Conservation (phyloP, 1,139 yeast genomes). For the Saccharomyces hybrid region DNA sequence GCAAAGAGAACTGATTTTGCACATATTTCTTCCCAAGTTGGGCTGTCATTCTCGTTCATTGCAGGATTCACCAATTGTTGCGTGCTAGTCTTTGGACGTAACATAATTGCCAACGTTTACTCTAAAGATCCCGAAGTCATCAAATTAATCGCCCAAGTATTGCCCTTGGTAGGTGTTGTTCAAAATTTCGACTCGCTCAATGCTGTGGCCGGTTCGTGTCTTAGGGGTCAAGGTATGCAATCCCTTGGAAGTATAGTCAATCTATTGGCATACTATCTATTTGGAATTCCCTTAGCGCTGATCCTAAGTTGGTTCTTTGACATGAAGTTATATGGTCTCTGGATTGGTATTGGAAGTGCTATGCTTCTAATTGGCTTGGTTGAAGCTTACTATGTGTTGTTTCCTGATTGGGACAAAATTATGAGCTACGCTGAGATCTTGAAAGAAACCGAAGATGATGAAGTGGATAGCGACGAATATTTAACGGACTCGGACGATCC, state of each 20-base stretch:
- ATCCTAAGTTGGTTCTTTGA: slow-evolving; percentile 50
- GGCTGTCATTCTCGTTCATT: slow-evolving; percentile 48
- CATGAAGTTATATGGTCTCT: slow-evolving; percentile 59
- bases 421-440: slow-evolving; percentile 40
- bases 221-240: slow-evolving; percentile 85
- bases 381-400: slow-evolving; percentile 46
- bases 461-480: slow-evolving; percentile 24
- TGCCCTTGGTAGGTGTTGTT: slow-evolving; percentile 67
- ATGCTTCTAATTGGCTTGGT: slow-evolving; percentile 58
- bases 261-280: slow-evolving; percentile 60
- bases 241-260: slow-evolving; percentile 76
- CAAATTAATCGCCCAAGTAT: slow-evolving; percentile 41
- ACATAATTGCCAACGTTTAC: slow-evolving; percentile 56
- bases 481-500: slow-evolving; percentile 23
- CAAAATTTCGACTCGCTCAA: slow-evolving; percentile 78
- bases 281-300: slow-evolving; percentile 67
- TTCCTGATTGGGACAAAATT: slow-evolving; percentile 50
- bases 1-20: slow-evolving; percentile 63
- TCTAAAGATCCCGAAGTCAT: slow-evolving; percentile 64
- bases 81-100: slow-evolving; percentile 45
- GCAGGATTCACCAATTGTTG: slow-evolving; percentile 54
- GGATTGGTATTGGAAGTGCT: slow-evolving; percentile 85
- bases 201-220: slow-evolving; percentile 74
- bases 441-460: slow-evolving; percentile 33
- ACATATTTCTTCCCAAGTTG: slow-evolving; percentile 55